Base-by-base conservation (phyloP, 208 protist genomes). In the Angomonas ambiguus region DNA sequence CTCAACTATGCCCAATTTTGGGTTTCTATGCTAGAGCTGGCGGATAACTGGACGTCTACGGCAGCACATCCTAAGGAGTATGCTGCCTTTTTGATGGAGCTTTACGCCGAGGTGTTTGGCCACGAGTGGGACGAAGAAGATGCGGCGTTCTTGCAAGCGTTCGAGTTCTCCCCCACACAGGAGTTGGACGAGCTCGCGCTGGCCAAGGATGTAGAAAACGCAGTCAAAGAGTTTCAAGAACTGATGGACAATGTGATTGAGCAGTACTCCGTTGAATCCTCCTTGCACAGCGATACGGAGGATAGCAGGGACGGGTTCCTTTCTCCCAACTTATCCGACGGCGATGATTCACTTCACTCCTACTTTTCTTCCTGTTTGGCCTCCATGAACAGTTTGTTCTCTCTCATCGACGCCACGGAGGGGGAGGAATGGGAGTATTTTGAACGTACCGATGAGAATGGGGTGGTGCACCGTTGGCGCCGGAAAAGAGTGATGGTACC, bases 21-120 rank as follows among this genome's bases (percentile, higher is more conserved):
- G 84, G 58, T 72, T 25, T 86, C 89, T 0, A 93, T 95, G 84
- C 63, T 95, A 65, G 82, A 91, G 74, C 74, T 95, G 45, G 82
- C 83, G 28, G 89, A 95, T 61, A 95, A 92, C 73, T 95, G 89
- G 87, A 95, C 86, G 13, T 80, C 67, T 62, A 87, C 74, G 51
- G 85, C 65, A 18, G 76, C 74, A 0, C 80, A 93, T 69, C 81
- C 80, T 35, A 65, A 74, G 20, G 89, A 95, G 74, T 81, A 77
- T 20, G 85, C 82, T 27, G 55, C 82, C 22, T 93, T 95, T 63
- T 49, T 95, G 10, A 72, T 83, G 65, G 86, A 93, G 72, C 74
- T 95, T 6, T 95, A 95, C 74, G 75, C 59, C 38, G 86, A 93
- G 62, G 84, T 91, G 33, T 95, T 95, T 68, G 79, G 74, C 16